Evolutionary conservation across 805 yeast species (phyloP), one percentile per base, ranked within the genome.

Genomic region (Starmerella powellii): DNA sequence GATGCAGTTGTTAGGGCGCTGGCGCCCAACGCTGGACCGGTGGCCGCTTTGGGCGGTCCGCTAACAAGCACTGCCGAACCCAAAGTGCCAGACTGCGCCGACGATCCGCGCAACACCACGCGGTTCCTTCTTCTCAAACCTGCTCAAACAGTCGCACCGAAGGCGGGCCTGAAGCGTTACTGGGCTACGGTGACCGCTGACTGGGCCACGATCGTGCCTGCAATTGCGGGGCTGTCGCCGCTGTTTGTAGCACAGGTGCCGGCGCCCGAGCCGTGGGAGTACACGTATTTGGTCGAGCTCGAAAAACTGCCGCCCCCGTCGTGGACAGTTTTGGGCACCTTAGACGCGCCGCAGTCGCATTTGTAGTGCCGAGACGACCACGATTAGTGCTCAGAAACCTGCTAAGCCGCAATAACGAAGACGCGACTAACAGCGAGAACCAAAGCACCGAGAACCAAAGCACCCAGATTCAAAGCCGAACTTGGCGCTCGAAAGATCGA

Each of bases 101-200:
- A 88, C 57, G 67, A 66, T 45, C 59, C 66, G 26, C 77, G 74
- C 20, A 88, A 88, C 59, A 83, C 94, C 4, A 88, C 98, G 1
- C 65, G 97, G 48, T 88, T 91, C 57, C 62, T 91, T 39, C 70
- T 84, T 0, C 62, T 87, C 26, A 10, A 23, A 23, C 6, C 26
- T 23, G 10, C 10, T 6, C 26, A 23, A 6, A 23, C 6, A 23
- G 6, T 6, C 26, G 10, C 26, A 23, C 6, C 26, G 26, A 6
- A 23, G 26, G 10, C 10, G 26, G 6, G 10, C 26, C 6, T 6
- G 10, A 23, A 6, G 26, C 26, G 26, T 23, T 13, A 26, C 8
- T 32, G 35, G 35, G 21, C 21, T 32, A 17, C 35, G 8, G 32
- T 6, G 10, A 8, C 26, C 10, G 10, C 26, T 6, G 26, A 23